A percentile compares a stretch with the other conserved stretches of the same genome.
phyloP scores from a whole-genome alignment of 2,329 filamentous ascomycete species.

The Cytospora mali region DNA sequence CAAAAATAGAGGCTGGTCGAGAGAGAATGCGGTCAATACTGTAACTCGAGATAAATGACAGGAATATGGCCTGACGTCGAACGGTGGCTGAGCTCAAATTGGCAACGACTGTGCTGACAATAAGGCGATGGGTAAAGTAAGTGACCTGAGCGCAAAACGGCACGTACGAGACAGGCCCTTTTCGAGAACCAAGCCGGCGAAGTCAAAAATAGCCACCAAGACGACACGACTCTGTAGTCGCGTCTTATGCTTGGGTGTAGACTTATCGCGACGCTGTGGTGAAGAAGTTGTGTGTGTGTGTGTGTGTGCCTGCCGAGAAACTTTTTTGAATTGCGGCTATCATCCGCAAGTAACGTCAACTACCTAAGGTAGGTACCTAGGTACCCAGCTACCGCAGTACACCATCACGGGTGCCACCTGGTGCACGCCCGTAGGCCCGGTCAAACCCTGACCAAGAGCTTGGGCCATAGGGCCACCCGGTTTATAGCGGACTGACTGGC shows the following conservation, averaged over 20 bases:
- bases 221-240: neutral
- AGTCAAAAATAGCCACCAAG: neutral
- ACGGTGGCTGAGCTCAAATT: slow-evolving; percentile 18
- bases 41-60: slow-evolving; percentile 8
- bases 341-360: neutral
- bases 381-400: neutral
- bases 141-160: slow-evolving; percentile 11
- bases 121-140: neutral
- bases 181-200: neutral
- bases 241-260: slow-evolving; percentile 5
- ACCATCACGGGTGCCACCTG: neutral
- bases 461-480: neutral
- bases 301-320: slow-evolving; percentile 17
- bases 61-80: slow-evolving; percentile 25
- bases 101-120: slow-evolving; percentile 17
- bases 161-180: neutral
- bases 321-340: slow-evolving; percentile 10
- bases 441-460: neutral
- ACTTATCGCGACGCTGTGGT: neutral
- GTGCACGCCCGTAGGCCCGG: neutral
- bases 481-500: slow-evolving; percentile 15
- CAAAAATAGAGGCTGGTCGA: neutral
- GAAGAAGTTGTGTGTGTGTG: neutral
- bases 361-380: no score
- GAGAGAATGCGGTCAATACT: neutral